These are phyloP conservation scores for Amanita molliuscula DNA, from an alignment of 768 basidiomycete species.

Conservation along the genomic window DNA sequence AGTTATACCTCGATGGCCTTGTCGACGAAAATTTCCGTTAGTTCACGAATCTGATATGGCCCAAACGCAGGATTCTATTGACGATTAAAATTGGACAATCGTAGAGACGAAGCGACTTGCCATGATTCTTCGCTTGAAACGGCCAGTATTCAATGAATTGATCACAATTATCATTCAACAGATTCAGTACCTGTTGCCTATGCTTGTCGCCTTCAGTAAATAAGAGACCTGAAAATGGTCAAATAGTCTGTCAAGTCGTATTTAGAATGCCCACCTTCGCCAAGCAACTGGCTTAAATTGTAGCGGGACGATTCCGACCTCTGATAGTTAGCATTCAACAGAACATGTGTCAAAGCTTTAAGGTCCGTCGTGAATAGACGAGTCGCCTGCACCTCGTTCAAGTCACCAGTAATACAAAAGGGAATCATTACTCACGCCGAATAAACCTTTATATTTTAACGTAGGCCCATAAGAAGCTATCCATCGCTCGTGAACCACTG, in stretches of 20 bases:
- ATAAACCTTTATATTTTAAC: conserved; percentile 30
- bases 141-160: not conserved
- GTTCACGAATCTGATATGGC: conserved; percentile 41
- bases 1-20: conserved; percentile 39
- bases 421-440: conserved; percentile 25
- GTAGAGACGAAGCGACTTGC: conserved; percentile 11
- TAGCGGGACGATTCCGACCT: conserved; percentile 36
- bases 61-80: conserved; percentile 60
- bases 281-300: conserved; percentile 30
- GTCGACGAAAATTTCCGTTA: conserved; percentile 46
- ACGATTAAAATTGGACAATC: not conserved
- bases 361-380: conserved; percentile 50
- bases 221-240: conserved; percentile 32
- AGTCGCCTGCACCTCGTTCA: conserved; percentile 14
- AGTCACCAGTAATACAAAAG: not conserved
- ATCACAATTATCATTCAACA: not conserved
- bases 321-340: conserved; percentile 47
- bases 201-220: conserved; percentile 38
- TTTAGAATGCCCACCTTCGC: conserved; percentile 19
- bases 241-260: not conserved
- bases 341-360: conserved; percentile 52
- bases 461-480: conserved; percentile 35
- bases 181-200: conserved; percentile 27
- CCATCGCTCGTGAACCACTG: conserved; percentile 36
- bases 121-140: conserved; percentile 31